Conservation (phyloP, 164 flowering plant genomes). For the Buxus sempervirens region DNA sequence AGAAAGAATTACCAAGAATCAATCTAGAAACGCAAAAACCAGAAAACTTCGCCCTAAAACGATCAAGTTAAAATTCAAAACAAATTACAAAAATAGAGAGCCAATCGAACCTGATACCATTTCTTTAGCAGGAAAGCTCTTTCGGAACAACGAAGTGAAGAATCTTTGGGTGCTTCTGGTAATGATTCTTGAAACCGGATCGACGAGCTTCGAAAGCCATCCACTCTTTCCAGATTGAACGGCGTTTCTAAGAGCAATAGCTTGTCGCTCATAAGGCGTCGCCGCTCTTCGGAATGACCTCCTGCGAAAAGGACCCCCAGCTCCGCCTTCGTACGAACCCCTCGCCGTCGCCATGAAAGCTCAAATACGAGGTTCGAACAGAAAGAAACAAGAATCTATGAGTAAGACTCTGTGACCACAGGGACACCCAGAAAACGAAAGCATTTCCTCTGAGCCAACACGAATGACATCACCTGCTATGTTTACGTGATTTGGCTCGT, state of each 20-base stretch:
- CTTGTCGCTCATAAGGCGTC: conserved; percentile 84
- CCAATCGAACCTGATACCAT: conserved; percentile 12
- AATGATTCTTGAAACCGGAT: conserved; percentile 74
- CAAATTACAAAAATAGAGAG: neutral
- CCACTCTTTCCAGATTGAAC: conserved; percentile 18
- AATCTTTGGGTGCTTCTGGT: conserved; percentile 50
- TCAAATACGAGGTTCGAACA: conserved; percentile 6
- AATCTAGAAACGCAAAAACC: neutral
- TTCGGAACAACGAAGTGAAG: conserved; percentile 54
- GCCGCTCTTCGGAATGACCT: conserved; percentile 33
- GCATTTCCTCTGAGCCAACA: too few relatives aligned
- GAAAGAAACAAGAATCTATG: too few relatives aligned
- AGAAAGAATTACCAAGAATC: too few relatives aligned
- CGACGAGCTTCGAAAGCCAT: conserved; percentile 70
- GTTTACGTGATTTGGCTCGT: too few relatives aligned
- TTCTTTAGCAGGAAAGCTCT: conserved; percentile 39
- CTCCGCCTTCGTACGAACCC: conserved; percentile 40
- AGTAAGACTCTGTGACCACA: too few relatives aligned
- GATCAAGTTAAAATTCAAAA: too few relatives aligned
- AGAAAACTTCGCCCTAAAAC: neutral
- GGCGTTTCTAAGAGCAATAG: conserved; percentile 34
- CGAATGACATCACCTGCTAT: too few relatives aligned
- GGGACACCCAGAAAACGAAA: too few relatives aligned
- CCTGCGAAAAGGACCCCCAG: conserved; percentile 58
- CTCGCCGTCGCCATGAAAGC: conserved; percentile 37